A percentile compares a stretch with the other conserved stretches of the same genome.
Conservation (phyloP, 495 filamentous ascomycete species). For the Penicillium cataractarum region DNA sequence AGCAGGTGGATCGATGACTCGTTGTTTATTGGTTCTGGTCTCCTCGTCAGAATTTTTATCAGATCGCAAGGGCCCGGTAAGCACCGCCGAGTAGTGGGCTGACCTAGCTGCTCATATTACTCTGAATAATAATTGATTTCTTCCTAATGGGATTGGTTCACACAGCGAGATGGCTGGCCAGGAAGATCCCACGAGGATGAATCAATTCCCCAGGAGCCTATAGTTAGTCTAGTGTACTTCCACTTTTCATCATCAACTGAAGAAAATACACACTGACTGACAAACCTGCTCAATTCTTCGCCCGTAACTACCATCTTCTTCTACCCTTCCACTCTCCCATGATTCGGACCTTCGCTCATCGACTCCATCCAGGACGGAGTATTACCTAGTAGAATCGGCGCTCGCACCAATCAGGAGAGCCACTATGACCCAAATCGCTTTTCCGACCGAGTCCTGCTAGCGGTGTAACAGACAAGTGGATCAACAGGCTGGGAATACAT, state of each 20-base stretch:
- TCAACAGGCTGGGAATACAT: conserved; percentile 21
- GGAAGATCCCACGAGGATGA: not conserved
- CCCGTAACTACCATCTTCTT: no score
- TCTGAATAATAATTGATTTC: not conserved
- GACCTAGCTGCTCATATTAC: conserved; percentile 11
- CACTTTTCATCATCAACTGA: not conserved
- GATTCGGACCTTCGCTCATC: conserved; percentile 11
- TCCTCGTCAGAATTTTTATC: conserved; percentile 26
- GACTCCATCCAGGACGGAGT: not conserved
- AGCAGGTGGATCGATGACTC: not conserved
- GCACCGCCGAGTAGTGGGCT: conserved; percentile 25
- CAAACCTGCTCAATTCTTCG: no score
- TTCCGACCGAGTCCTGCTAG: conserved; percentile 14
- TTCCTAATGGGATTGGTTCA: not conserved
- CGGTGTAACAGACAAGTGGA: conserved; percentile 25
- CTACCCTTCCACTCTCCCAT: not conserved
- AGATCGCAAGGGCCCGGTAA: conserved; percentile 26
- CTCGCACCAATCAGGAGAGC: conserved; percentile 20
- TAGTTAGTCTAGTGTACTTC: not conserved
- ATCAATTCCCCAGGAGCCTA: no score
- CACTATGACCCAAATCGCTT: conserved; percentile 14
- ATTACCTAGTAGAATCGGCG: conserved; percentile 32
- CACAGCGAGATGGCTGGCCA: not conserved
- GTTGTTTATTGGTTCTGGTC: not conserved
- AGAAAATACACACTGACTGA: not conserved